These are phyloP conservation scores for Oryza rufipogon DNA, from an alignment of 176 grass and related monocot species.

Conservation along the genomic window DNA sequence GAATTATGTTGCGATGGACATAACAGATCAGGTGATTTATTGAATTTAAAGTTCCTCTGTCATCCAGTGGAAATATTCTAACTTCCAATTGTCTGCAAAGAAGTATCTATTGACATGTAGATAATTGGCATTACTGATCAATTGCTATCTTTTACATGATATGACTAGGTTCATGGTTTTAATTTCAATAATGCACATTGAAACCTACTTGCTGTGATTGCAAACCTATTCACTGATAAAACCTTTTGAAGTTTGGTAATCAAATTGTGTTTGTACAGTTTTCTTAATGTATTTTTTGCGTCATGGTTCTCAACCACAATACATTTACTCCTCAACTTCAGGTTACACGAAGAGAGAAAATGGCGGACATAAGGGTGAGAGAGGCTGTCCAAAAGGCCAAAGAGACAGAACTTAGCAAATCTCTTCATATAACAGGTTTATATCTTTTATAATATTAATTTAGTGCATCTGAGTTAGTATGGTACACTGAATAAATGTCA, in stretches of 20 bases:
- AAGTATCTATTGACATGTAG: background rate
- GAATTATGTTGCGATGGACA: conserved; percentile 92
- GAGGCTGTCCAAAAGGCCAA: conserved; percentile 94
- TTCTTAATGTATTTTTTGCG: conserved; percentile 14
- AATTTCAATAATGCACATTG: conserved; percentile 22
- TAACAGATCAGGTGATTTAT: conserved; percentile 82
- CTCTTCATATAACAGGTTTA: conserved; percentile 85
- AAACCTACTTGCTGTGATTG: conserved; percentile 12
- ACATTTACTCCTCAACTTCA: conserved; percentile 43
- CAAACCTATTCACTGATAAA: conserved; percentile 8
- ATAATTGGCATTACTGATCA: conserved; percentile 11
- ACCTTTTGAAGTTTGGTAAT: background rate
- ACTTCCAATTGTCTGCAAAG: conserved; percentile 14
- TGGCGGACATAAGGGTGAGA: conserved; percentile 71
- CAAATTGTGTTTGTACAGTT: background rate
- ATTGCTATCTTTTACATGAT: conserved; percentile 16
- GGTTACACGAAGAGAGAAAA: conserved; percentile 83
- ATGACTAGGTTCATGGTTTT: conserved; percentile 20
- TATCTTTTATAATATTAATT: conserved; percentile 36
- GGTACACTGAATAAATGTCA: conserved; percentile 29
- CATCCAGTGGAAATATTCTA: background rate
- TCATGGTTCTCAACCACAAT: conserved; percentile 35
- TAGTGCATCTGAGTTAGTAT: conserved; percentile 4
- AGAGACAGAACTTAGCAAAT: conserved; percentile 89
- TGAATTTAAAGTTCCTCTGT: conserved; percentile 24